Evolutionary conservation across 495 filamentous ascomycete genomes (phyloP), one percentile per base, ranked within the genome.

Genomic region (Amphirosellinia nigrospora): DNA sequence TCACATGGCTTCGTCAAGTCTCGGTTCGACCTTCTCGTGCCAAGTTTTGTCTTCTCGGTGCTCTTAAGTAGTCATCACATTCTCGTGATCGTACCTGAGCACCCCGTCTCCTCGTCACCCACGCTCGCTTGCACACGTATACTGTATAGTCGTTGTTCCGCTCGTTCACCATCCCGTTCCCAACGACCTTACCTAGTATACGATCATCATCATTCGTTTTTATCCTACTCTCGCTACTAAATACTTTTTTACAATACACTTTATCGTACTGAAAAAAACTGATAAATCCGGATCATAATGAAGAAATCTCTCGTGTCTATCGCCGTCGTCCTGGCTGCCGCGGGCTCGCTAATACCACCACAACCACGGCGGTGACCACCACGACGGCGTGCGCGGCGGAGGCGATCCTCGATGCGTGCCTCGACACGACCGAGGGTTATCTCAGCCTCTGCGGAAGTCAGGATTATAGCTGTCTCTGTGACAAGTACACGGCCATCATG

Each of bases 391-490:
- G 83, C 63, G 78, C 66, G 16, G 83, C 83, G 41, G 73, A 81
- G 69, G 81, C 82, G 68, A 82, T 83, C 66, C 78, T 85, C 74
- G 81, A 83, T 56, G 68, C 78, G 41, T 85, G 83, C 70, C 78
- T 85, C 50, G 46, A 50, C 2, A 77, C 73, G 28, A 80, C 83
- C 46, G 79, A 78, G 64, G 72, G 73, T 64, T 78, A 80, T 68
- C 70, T 85, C 60, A 74, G 64, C n/a, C 62, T 69, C 9, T 85
- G 83, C 74, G 60, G 6, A 0, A 66, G 60, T 16, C 70, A 61
- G 50, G 82, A 85, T 71, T 85, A 81, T 56, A 73, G 65, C 67
- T 85, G 83, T 74, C 70, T 76, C 28, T 85, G 83, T 66, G 69
- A 74, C 23, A 73, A 77, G 19, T 83, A 78, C 50, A 59, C 55